Evolutionary conservation across 208 protist genomes (phyloP).

Genomic region (Leishmania lainsoni): DNA sequence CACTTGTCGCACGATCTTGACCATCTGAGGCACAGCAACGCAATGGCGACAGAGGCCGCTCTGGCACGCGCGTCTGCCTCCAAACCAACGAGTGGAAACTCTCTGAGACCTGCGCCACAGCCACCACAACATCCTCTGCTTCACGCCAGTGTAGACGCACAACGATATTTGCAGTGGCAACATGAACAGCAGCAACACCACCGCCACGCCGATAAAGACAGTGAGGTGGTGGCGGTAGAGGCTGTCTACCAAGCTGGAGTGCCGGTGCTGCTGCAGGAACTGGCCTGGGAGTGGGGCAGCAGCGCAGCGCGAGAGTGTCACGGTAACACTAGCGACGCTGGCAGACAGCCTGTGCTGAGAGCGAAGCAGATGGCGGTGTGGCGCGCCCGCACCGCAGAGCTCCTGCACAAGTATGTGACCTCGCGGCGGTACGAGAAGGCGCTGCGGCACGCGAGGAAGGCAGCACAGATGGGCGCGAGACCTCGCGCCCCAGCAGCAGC

Average conservation of each 20-base stretch:
- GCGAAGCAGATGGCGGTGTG: constrained; percentile 21
- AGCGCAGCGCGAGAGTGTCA: neutral
- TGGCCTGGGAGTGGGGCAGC: constrained; percentile 36
- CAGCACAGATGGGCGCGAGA: neutral
- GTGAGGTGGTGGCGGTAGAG: neutral
- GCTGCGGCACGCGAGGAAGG: constrained; percentile 11
- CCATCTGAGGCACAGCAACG: neutral
- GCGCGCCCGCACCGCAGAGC: constrained; percentile 4
- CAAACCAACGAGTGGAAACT: neutral
- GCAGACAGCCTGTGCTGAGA: neutral
- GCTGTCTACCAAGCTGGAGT: constrained; percentile 36
- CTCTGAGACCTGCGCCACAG: neutral
- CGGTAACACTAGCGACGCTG: too few species aligned
- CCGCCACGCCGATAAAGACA: too few species aligned
- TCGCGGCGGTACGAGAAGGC: constrained; percentile 14
- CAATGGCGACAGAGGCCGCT: neutral
- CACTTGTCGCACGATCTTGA: constrained; percentile 13
- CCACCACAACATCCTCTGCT: neutral
- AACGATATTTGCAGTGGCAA: neutral
- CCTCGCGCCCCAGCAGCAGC: neutral
- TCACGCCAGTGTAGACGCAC: neutral
- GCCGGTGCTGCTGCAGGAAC: constrained; percentile 59
- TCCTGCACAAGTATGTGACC: constrained; percentile 13
- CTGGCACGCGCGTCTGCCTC: neutral
- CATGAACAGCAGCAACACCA: neutral